These are phyloP conservation scores for Pleurotus tuoliensis DNA, from an alignment of 768 basidiomycete species.

Conservation along the genomic window DNA sequence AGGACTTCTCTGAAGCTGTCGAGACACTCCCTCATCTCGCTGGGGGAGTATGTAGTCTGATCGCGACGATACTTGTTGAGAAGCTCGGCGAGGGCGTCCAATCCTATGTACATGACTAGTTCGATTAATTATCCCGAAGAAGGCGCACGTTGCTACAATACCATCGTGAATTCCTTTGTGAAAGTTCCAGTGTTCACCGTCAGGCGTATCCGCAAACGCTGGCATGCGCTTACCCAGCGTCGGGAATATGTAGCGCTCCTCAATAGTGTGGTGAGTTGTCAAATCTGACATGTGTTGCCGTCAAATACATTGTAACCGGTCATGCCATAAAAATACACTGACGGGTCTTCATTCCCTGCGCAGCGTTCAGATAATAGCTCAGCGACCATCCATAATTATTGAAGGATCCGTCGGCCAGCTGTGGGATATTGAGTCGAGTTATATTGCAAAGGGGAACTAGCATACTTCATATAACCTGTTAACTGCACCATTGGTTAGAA, in stretches of 20 bases:
- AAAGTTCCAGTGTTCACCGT: constrained; percentile 43
- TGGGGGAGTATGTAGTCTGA: constrained; percentile 44
- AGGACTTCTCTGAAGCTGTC: constrained; percentile 47
- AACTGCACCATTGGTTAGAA: constrained; percentile 23
- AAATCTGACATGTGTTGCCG: constrained; percentile 32
- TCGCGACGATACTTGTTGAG: constrained; percentile 38
- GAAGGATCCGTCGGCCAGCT: constrained; percentile 55
- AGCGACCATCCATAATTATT: constrained; percentile 39
- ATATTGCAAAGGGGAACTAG: neutral
- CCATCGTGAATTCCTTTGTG: constrained; percentile 55
- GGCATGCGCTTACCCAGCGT: constrained; percentile 46
- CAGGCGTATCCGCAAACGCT: constrained; percentile 34
- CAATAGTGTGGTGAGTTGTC: constrained; percentile 52
- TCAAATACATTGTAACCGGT: neutral
- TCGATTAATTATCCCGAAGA: too few species aligned
- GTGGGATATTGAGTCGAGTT: neutral
- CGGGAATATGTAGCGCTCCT: constrained; percentile 51
- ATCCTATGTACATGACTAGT: constrained; percentile 19
- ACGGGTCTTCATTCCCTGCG: constrained; percentile 38
- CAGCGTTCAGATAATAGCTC: constrained; percentile 35
- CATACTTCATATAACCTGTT: constrained; percentile 40
- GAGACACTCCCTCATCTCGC: constrained; percentile 44
- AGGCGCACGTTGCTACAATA: constrained; percentile 10
- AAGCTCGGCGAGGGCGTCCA: constrained; percentile 37
- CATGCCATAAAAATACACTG: constrained; percentile 5